A percentile compares a stretch with the other conserved stretches of the same genome.
Conservation (phyloP, 1,284 basidiomycete species). For the Earliella scabrosa region DNA sequence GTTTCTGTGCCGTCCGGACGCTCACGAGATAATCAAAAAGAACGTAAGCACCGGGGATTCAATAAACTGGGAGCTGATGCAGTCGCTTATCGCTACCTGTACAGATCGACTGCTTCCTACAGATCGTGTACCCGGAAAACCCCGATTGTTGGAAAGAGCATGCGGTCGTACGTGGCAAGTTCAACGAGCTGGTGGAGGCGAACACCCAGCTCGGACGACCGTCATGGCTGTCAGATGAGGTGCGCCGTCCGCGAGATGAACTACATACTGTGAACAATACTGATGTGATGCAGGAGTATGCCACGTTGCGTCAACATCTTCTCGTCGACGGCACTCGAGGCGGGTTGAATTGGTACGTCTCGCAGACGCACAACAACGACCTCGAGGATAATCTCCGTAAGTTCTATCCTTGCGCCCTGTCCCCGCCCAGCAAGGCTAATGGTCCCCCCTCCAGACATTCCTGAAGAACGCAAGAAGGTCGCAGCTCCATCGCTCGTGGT, state of each 20-base stretch:
- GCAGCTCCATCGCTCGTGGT: neutral
- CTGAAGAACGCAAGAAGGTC: neutral
- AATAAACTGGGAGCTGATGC: too few relatives aligned
- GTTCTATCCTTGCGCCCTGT: neutral
- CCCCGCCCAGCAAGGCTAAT: neutral
- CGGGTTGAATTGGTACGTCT: too few relatives aligned
- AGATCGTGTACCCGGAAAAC: conserved; percentile 4
- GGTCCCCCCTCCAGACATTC: neutral
- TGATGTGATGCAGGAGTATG: too few relatives aligned
- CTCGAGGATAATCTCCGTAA: neutral
- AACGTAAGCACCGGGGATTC: too few relatives aligned
- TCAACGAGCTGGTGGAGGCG: neutral
- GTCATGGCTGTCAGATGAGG: conserved; percentile 4
- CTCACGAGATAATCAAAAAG: conserved; percentile 35
- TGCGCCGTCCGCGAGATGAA: too few relatives aligned
- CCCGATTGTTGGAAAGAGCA: conserved; percentile 1
- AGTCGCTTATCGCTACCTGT: too few relatives aligned
- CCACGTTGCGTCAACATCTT: too few relatives aligned
- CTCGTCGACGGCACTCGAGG: too few relatives aligned
- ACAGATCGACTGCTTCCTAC: conserved; percentile 5
- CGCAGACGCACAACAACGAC: neutral
- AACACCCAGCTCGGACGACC: conserved; percentile 2
- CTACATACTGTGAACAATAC: too few relatives aligned
- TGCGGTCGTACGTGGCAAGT: neutral
- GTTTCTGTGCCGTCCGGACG: conserved; percentile 39